Percentiles rank a stretch among this genome's conserved stretches.
Conservation (phyloP, 306 rosid genomes). For the Canavalia gladiata region DNA sequence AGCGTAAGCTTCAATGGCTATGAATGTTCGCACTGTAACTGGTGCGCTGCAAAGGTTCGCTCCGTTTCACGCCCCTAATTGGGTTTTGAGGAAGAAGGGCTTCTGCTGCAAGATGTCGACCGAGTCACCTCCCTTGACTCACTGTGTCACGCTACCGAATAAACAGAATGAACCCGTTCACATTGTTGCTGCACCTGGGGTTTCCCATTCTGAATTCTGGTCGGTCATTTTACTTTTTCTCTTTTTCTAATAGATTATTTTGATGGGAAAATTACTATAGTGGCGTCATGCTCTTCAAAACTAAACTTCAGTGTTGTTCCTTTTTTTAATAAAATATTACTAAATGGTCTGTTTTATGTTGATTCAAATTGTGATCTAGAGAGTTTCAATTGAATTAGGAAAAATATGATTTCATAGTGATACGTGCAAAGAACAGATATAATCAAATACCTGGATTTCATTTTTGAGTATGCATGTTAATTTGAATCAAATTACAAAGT, state of each 20-base stretch:
- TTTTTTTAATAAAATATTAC: background rate
- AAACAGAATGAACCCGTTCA: conserved; percentile 70
- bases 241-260: background rate
- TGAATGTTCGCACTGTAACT: conserved; percentile 27
- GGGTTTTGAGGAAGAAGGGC: conserved; percentile 28
- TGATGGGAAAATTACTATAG: background rate
- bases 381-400: background rate
- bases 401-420: background rate
- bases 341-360: background rate
- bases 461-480: background rate
- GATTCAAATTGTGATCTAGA: background rate
- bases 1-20: conserved; percentile 45
- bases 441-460: background rate
- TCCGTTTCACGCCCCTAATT: conserved; percentile 21
- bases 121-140: conserved; percentile 61
- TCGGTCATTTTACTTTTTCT: conserved; percentile 11
- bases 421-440: background rate
- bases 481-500: background rate
- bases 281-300: background rate
- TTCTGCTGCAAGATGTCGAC: conserved; percentile 68
- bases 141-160: conserved; percentile 65
- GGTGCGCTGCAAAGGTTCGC: conserved; percentile 42
- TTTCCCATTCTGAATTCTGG: conserved; percentile 85
- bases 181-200: conserved; percentile 74
- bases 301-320: background rate